Evolutionary conservation across 2,329 filamentous ascomycete genomes (phyloP).

Genomic region (Domatiomyces globalis): DNA sequence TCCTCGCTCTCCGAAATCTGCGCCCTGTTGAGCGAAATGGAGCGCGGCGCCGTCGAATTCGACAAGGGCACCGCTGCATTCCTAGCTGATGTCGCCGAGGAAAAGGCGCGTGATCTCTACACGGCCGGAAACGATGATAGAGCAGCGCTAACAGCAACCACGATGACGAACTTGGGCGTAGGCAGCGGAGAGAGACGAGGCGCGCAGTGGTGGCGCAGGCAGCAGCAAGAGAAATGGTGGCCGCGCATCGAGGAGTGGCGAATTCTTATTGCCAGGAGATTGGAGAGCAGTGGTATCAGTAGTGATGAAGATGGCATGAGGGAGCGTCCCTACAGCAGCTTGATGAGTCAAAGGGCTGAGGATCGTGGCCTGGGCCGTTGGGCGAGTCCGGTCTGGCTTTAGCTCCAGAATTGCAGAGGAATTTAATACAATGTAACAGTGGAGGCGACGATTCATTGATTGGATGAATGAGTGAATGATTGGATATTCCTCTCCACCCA

Average conservation of each 20-base stretch:
- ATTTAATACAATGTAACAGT: too few species aligned
- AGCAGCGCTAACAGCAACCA: background rate
- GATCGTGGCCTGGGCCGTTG: background rate
- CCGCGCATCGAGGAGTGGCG: constrained; percentile 10
- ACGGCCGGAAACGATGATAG: background rate
- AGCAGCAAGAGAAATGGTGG: constrained; percentile 12
- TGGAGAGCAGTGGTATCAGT: background rate
- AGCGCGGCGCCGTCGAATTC: constrained; percentile 27
- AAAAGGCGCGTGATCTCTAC: constrained; percentile 6
- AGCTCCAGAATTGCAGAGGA: background rate
- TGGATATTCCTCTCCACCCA: too few species aligned
- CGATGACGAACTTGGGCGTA: background rate
- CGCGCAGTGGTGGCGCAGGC: constrained; percentile 9
- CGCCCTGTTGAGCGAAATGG: constrained; percentile 30
- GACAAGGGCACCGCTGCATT: constrained; percentile 22
- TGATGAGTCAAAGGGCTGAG: background rate
- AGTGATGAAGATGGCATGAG: background rate
- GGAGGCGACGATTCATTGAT: too few species aligned
- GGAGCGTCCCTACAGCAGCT: background rate
- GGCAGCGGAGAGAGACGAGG: constrained; percentile 2
- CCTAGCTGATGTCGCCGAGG: constrained; percentile 8
- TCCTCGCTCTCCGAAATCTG: constrained; percentile 29
- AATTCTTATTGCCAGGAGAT: constrained; percentile 2
- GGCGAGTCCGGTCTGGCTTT: background rate
- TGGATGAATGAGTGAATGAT: too few species aligned